Base-by-base conservation (phyloP, 108 stramenopile genomes). In the Halocafeteria seosinensis region DNA sequence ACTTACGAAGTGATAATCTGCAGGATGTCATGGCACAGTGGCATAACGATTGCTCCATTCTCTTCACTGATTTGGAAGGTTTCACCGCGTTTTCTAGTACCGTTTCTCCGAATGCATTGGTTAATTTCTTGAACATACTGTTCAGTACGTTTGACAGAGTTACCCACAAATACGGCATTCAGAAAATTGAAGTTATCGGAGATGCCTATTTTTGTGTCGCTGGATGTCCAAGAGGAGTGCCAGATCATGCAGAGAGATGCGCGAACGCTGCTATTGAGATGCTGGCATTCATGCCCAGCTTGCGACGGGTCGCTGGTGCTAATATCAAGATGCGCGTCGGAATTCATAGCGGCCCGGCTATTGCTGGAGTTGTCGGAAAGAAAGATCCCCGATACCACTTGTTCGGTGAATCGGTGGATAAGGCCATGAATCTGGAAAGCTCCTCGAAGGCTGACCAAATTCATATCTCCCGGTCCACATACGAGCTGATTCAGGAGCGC, bases 151-250 rank as follows among this genome's bases (percentile, higher is more conserved):
- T 68, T 26, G 72, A 73, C 62, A 5, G 28, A 36, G 26, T 73
- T 24, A 55, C 47, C 33, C 55, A 52, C 5, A 52, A 68, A 68
- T 68, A 68, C 37, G 34, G 62, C 3, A 17, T 73, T 28, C 71
- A 71, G 62, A 73, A 73, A 62, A 73, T 77, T 29, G 69, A 77
- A 38, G 71, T 64, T 28, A 77, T 77, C 17, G 76, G 76, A 26
- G 76, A 77, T 55, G 76, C 76, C 1, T 70, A 71, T 52, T 52
- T 73, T 23, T 55, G 50, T 1, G 66, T 67, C 1, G 72, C 66
- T 11, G 72, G n/a, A n/a, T n/a, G n/a, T n/a, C n/a, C n/a, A n/a
- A n/a, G n/a, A n/a, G n/a, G n/a, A n/a, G n/a, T n/a, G n/a, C n/a
- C n/a, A n/a, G n/a, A n/a, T 17, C 27, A 59, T 59, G 57, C 57